Conservation (phyloP, 2,329 filamentous ascomycete species). For the Diaporthe velutina region DNA sequence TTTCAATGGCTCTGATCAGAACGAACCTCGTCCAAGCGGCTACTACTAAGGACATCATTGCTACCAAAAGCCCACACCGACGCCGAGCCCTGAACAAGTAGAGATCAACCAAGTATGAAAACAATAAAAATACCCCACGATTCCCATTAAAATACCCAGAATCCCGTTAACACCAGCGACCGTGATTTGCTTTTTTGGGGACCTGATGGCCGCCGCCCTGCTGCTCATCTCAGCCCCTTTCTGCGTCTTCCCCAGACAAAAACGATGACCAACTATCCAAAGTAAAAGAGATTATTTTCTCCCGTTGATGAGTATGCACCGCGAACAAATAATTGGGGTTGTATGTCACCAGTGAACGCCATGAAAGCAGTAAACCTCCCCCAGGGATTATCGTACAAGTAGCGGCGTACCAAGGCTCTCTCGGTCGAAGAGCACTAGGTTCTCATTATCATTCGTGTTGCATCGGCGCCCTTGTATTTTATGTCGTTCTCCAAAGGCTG, state of each 20-base stretch:
- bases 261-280: slow-evolving; percentile 1
- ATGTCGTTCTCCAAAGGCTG: neutral
- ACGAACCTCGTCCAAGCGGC: neutral
- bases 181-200: slow-evolving; percentile 27
- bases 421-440: neutral
- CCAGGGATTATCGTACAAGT: slow-evolving; percentile 32
- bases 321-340: slow-evolving; percentile 23
- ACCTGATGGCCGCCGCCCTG: neutral
- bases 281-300: slow-evolving; percentile 24
- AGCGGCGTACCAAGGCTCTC: slow-evolving; percentile 12
- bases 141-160: slow-evolving; percentile 8
- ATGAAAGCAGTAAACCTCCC: slow-evolving; percentile 25
- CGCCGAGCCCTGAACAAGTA: slow-evolving; percentile 28
- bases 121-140: slow-evolving; percentile 22
- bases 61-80: slow-evolving; percentile 25
- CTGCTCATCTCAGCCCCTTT: neutral
- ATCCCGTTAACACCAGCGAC: slow-evolving; percentile 23
- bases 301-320: slow-evolving; percentile 36
- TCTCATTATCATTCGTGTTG: slow-evolving; percentile 34
- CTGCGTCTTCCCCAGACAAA: neutral
- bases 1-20: slow-evolving; percentile 15
- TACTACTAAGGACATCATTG: slow-evolving; percentile 27
- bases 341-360: slow-evolving; percentile 29
- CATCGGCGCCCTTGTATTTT: slow-evolving; percentile 18
- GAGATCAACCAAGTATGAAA: slow-evolving; percentile 8